Evolutionary conservation across 768 basidiomycete species (phyloP).

Genomic region (Pleurotus cornucopiae): DNA sequence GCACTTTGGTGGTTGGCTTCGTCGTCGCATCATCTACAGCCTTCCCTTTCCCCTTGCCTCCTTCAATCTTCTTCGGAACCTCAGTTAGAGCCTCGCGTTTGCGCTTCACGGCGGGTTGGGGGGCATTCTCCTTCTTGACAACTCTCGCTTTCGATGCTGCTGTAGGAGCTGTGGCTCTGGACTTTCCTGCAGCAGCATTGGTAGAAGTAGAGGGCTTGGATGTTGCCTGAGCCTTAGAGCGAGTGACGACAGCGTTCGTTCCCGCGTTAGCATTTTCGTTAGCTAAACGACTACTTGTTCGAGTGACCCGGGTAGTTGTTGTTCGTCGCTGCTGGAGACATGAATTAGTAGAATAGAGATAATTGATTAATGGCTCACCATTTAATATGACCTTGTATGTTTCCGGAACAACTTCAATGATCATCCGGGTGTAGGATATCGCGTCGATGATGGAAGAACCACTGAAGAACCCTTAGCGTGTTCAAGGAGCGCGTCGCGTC

Average conservation of each 20-base stretch:
- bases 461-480: no score
- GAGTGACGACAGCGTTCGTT: background rate
- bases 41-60: constrained; percentile 45
- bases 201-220: background rate
- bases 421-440: no score
- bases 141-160: background rate
- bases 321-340: background rate
- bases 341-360: background rate
- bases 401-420: no score
- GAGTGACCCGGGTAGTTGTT: constrained; percentile 1
- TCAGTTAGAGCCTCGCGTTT: background rate
- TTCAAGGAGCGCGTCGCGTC: background rate
- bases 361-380: no score
- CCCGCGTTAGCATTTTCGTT: constrained; percentile 2
- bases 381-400: no score
- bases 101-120: background rate
- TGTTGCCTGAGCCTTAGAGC: constrained; percentile 4
- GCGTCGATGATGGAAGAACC: no score
- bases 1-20: constrained; percentile 17
- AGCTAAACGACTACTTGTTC: constrained; percentile 2
- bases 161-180: constrained; percentile 1
- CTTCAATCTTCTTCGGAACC: constrained; percentile 2
- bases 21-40: constrained; percentile 24
- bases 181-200: background rate
- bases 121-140: constrained; percentile 13